Evolutionary conservation across 306 rosid genomes (phyloP).

Genomic region (Casuarina equisetifolia): DNA sequence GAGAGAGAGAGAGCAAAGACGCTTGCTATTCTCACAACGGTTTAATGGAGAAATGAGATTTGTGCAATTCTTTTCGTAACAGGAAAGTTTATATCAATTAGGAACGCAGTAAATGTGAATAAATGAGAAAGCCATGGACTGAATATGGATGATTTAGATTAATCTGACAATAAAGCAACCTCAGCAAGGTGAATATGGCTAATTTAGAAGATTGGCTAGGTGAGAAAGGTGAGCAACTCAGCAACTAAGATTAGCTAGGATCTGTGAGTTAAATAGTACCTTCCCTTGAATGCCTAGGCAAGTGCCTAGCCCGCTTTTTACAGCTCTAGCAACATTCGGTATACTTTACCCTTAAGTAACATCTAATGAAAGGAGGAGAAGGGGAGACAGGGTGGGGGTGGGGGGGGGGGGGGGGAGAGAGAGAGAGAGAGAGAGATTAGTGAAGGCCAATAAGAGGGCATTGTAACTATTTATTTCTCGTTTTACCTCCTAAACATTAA

Average conservation of each 20-base stretch:
- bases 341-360: neutral
- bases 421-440: neutral
- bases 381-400: neutral
- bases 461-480: neutral
- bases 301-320: neutral
- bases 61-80: no score
- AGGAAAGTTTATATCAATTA: neutral
- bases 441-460: neutral
- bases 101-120: neutral
- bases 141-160: no score
- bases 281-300: neutral
- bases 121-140: neutral
- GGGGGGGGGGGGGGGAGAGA: neutral
- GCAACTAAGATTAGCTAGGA: neutral
- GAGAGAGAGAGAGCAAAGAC: neutral
- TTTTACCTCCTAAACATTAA: no score
- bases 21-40: neutral
- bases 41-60: no score
- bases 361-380: no score
- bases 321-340: neutral
- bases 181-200: no score
- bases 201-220: neutral
- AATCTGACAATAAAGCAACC: neutral
- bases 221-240: neutral
- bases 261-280: neutral